Percentiles rank a stretch among this genome's conserved stretches.
Evolutionary conservation across 371 early-diverging fungal species (phyloP).

Genomic region (Mortierella sp.): DNA sequence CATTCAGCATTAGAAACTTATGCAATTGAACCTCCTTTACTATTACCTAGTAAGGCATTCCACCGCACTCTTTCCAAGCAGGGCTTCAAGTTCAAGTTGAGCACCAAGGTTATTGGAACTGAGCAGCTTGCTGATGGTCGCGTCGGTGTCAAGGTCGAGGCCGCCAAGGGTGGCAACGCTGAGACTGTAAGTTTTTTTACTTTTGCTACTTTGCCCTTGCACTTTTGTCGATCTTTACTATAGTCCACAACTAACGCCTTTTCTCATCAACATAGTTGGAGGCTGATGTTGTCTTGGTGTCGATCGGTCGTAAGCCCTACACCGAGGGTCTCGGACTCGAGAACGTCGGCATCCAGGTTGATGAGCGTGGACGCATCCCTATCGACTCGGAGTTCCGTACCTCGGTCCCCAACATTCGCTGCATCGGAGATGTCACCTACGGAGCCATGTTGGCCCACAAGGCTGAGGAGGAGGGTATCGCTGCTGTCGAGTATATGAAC

Average conservation of each 20-base stretch:
- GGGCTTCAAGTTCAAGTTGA: constrained; percentile 97
- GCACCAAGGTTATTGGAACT: constrained; percentile 94
- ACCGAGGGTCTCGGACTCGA: constrained; percentile 94
- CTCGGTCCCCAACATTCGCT: constrained; percentile 88
- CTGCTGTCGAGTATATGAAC: constrained; percentile 94
- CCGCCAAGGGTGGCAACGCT: constrained; percentile 85
- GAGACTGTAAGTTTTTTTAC: constrained; percentile 72
- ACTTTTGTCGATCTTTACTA: not conserved
- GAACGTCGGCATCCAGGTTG: constrained; percentile 89
- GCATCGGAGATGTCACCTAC: constrained; percentile 97
- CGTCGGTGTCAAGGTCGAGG: constrained; percentile 92
- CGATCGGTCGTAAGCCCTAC: constrained; percentile 96
- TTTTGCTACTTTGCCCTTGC: not conserved
- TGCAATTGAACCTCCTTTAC: not conserved
- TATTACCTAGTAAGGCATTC: constrained; percentile 81
- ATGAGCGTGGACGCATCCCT: constrained; percentile 91
- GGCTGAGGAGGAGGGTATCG: constrained; percentile 99
- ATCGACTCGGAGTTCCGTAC: constrained; percentile 94
- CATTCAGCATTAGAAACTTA: not conserved
- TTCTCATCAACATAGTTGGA: constrained; percentile 67
- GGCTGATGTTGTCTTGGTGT: constrained; percentile 94
- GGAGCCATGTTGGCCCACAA: constrained; percentile 99
- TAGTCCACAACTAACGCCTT: not conserved
- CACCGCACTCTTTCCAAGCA: constrained; percentile 93
- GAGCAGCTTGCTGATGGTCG: constrained; percentile 86